Percentiles rank a stretch among this genome's conserved stretches.
Evolutionary conservation across 441 rosid genomes (phyloP).

Genomic region (Brassica hybrid): DNA sequence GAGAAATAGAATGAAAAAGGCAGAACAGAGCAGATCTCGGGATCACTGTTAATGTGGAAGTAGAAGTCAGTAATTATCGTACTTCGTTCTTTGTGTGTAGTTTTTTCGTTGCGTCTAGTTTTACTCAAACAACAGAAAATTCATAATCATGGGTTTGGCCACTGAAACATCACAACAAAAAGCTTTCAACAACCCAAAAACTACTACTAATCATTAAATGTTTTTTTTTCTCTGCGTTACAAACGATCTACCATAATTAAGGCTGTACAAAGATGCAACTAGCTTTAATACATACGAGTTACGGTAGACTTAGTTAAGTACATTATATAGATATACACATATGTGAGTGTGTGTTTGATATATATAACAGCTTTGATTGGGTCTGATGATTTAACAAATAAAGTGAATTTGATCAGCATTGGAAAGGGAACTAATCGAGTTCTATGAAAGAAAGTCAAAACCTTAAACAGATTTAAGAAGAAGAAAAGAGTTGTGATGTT

Average conservation of each 20-base stretch:
- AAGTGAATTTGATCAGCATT: too few relatives aligned
- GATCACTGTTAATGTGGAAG: constrained; percentile 36
- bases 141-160: constrained; percentile 39
- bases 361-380: constrained; percentile 20
- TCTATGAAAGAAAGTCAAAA: constrained; percentile 28
- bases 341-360: constrained; percentile 1
- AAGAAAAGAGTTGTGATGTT: constrained; percentile 32
- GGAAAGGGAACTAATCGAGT: too few relatives aligned
- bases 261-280: background rate
- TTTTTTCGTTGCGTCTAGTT: constrained; percentile 40
- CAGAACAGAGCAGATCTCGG: constrained; percentile 19
- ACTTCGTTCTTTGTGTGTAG: constrained; percentile 35
- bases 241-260: constrained; percentile 16
- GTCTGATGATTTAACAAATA: background rate
- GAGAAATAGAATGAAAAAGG: background rate
- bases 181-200: constrained; percentile 34
- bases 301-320: too few relatives aligned
- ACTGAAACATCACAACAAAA: constrained; percentile 36
- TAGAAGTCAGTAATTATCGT: constrained; percentile 34
- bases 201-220: constrained; percentile 14
- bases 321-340: background rate
- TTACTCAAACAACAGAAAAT: constrained; percentile 36
- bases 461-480: constrained; percentile 26
- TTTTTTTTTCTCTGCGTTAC: background rate
- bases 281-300: too few relatives aligned